These are phyloP conservation scores for Vachellia collinsii DNA, from an alignment of 306 rosid genomes.

Conservation along the genomic window DNA sequence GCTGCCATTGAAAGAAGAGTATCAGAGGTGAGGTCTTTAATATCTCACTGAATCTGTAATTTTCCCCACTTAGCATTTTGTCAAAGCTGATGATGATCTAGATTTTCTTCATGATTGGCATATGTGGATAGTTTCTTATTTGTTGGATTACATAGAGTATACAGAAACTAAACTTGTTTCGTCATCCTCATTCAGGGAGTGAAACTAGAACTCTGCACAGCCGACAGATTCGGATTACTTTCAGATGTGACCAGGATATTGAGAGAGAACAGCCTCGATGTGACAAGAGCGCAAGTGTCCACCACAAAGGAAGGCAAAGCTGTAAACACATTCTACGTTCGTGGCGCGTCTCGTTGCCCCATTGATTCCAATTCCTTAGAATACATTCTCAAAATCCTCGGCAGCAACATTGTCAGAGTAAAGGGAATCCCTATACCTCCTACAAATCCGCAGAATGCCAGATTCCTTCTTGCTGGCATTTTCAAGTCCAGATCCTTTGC, in stretches of 20 bases:
- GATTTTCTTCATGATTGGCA: not conserved
- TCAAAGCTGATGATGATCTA: not conserved
- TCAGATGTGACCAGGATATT: conserved; percentile 90
- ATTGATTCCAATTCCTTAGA: conserved; percentile 86
- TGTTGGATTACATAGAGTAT: not conserved
- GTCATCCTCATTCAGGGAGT: conserved; percentile 62
- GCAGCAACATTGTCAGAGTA: conserved; percentile 87
- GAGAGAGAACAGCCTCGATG: conserved; percentile 91
- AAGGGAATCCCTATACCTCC: conserved; percentile 72
- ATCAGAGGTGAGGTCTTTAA: conserved; percentile 64
- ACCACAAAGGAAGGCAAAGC: conserved; percentile 95
- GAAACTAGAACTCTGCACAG: conserved; percentile 95
- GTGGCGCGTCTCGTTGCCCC: conserved; percentile 77
- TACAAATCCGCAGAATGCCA: conserved; percentile 58
- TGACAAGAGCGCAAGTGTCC: conserved; percentile 90
- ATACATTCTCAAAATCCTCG: conserved; percentile 68
- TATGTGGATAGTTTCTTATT: conserved; percentile 24
- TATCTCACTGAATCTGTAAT: conserved; percentile 7
- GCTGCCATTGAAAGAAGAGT: conserved; percentile 98
- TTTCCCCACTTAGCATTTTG: conserved; percentile 30
- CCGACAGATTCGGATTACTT: conserved; percentile 89
- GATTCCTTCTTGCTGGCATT: conserved; percentile 84
- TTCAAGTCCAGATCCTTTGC: conserved; percentile 93
- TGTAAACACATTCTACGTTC: conserved; percentile 82
- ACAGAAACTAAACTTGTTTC: conserved; percentile 29